Evolutionary conservation across 2,329 filamentous ascomycete species (phyloP).

Genomic region (Pestalotiopsis sp.): DNA sequence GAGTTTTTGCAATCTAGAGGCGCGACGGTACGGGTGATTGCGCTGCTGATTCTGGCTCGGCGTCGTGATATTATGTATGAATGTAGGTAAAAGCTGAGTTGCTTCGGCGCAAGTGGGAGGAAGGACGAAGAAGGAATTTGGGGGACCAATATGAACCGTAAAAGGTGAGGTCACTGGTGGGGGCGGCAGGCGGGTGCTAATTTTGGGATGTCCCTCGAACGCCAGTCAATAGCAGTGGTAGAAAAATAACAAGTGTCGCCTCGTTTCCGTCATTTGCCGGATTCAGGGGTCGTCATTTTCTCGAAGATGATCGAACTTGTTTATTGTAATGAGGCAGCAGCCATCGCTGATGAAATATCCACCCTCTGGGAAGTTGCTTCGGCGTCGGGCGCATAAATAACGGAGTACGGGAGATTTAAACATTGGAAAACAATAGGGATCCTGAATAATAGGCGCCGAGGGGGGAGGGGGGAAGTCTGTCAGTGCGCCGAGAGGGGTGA

Average conservation of each 20-base stretch:
- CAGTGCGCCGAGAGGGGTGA: neutral
- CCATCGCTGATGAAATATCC: neutral
- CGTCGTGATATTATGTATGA: neutral
- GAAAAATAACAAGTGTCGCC: neutral
- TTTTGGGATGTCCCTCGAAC: neutral
- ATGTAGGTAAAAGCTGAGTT: neutral
- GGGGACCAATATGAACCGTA: neutral
- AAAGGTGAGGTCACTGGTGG: slow-evolving; percentile 10
- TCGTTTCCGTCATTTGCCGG: neutral
- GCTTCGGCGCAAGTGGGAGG: slow-evolving; percentile 6
- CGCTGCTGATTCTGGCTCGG: neutral
- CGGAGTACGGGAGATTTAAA: neutral
- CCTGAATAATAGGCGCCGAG: neutral
- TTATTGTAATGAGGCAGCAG: neutral
- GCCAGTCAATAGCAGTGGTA: neutral
- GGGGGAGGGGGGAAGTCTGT: neutral
- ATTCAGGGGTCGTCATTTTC: neutral
- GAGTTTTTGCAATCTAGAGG: neutral
- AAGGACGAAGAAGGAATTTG: slow-evolving; percentile 10
- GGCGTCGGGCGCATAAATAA: neutral
- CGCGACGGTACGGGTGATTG: neutral
- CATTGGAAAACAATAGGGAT: neutral
- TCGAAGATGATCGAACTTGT: neutral
- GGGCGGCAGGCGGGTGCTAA: neutral
- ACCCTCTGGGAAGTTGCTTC: neutral